phyloP scores from a whole-genome alignment of 495 filamentous ascomycete genomes.

The Talaromyces adpressus region DNA sequence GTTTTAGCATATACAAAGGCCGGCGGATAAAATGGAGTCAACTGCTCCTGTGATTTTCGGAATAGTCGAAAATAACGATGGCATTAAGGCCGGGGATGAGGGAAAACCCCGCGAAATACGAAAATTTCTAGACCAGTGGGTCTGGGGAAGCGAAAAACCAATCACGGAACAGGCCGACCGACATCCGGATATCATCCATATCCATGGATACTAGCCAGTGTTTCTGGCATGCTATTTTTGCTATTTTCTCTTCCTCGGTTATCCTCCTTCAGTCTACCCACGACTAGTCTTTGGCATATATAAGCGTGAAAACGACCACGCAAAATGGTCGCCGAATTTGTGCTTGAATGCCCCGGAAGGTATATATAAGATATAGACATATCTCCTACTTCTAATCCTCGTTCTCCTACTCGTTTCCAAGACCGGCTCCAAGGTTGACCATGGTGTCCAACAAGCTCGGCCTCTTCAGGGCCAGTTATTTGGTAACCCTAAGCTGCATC shows the following conservation, averaged over 20 bases:
- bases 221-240: neutral
- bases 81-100: neutral
- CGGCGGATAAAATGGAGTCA: no score
- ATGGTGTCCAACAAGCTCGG: neutral
- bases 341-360: neutral
- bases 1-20: neutral
- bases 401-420: neutral
- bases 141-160: neutral
- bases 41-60: no score
- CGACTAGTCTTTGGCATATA: neutral
- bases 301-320: neutral
- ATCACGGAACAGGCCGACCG: neutral
- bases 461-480: neutral
- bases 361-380: no score
- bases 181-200: neutral
- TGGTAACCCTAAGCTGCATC: conserved; percentile 8
- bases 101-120: neutral
- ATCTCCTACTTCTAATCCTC: no score
- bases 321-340: neutral
- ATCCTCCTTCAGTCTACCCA: neutral
- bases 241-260: neutral
- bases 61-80: no score
- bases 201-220: neutral
- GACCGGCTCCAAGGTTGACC: neutral
- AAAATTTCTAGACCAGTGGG: neutral